Base-by-base conservation (phyloP, 345 rosid species). In the Linum tenue region DNA sequence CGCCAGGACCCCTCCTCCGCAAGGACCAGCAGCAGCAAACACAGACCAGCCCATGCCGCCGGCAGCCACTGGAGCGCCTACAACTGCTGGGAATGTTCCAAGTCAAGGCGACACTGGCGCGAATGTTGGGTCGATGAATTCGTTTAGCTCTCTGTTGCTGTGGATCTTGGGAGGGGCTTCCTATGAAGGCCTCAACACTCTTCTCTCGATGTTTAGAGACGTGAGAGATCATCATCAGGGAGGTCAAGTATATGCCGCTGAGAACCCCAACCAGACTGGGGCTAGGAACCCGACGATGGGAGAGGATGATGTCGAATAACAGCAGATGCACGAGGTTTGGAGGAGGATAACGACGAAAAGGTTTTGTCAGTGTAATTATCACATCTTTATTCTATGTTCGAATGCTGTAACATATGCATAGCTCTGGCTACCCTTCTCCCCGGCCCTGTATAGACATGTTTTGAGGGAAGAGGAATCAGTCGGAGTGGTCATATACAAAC, bases 141-240 rank as follows among this genome's bases (percentile, higher is more conserved):
- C 97, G 0, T 80, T 95, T 44, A 87, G 90, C 48, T 95, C 99
- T 7, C 69, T 95, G 70, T 69, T 95, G 76, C 72, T 95, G 62
- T 87, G 96, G 96, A 91, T 95, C 71, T 69, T 95, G 73, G 97
- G 99, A 22, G 99, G 97, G 64, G 97, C 97, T 60, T 88, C 99
- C 14, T 81, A 86, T 1, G 94, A 95, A 77, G 89, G 97, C 48
- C 71, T 87, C 40, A 95, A 82, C 84, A 84, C 97, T 1, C 81
- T 95, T 63, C 79, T 87, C 43, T 91, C 97, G 5, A 90, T 91
- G 79, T 95, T 95, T 70, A 87, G 95, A 78, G 95, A 89, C 65
- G 80, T 81, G 66, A 88, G 97, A 80, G 99, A 88, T 55, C 97
- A 88, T 55, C 97, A 83, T 6, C 53, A 48, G 53, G 53, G 53